Percentiles rank a stretch among this genome's conserved stretches.
These are phyloP conservation scores for Paraphaeosphaeria minitans DNA, from an alignment of 2,329 filamentous ascomycete species.

Conservation along the genomic window DNA sequence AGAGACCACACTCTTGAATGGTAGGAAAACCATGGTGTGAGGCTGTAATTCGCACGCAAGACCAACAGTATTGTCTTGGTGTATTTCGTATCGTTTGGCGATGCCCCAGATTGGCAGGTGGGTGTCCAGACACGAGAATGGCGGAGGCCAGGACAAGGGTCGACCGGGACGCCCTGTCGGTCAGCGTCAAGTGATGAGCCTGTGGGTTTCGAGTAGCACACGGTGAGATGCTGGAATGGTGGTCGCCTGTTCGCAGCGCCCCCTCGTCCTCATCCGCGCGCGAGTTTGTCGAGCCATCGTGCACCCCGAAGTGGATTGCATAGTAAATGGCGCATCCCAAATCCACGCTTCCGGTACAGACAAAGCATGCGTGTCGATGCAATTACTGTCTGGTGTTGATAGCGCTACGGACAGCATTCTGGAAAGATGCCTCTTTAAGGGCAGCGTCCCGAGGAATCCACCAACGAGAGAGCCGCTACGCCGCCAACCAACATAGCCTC, in stretches of 20 bases:
- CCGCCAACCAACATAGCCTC: constrained; percentile 13
- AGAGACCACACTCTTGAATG: not conserved
- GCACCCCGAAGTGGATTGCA: not conserved
- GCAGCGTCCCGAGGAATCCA: constrained; percentile 6
- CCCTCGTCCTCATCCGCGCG: not conserved
- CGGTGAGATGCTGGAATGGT: not conserved
- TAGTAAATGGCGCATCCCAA: not conserved
- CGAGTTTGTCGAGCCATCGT: not conserved
- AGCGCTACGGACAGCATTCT: constrained; percentile 14
- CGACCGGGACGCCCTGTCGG: constrained; percentile 6
- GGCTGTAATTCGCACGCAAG: not conserved
- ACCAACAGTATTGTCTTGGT: constrained; percentile 1
- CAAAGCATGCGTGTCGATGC: not conserved
- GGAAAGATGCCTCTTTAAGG: constrained; percentile 20
- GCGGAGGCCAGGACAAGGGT: constrained; percentile 10
- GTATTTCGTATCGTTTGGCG: not conserved
- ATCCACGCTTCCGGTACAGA: not conserved
- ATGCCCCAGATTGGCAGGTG: constrained; percentile 11
- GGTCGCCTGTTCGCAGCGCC: not conserved
- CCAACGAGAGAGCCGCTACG: constrained; percentile 6
- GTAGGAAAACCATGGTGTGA: not conserved
- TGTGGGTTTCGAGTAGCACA: not conserved
- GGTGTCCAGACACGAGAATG: constrained; percentile 9
- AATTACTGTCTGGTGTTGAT: not conserved
- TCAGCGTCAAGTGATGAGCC: not conserved